Conservation (phyloP, 805 yeast species). For the Debaryomyces tyrocola region DNA sequence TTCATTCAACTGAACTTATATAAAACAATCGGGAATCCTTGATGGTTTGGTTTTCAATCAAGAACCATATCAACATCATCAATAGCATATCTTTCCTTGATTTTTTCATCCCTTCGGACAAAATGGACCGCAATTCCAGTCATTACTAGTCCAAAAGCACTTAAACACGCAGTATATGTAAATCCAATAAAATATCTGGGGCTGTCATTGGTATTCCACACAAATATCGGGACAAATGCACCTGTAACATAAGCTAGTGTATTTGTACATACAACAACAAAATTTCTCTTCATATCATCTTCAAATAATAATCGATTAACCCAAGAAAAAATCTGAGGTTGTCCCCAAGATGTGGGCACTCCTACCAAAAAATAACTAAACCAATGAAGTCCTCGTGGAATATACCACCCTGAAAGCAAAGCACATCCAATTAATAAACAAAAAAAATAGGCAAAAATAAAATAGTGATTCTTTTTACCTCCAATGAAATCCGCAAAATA, state of each 20-base stretch:
- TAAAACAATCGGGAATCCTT: no score
- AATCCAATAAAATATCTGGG: slow-evolving; percentile 36
- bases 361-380: slow-evolving; percentile 48
- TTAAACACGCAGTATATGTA: slow-evolving; percentile 31
- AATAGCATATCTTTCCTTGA: no score
- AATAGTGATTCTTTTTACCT: slow-evolving; percentile 34
- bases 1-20: no score
- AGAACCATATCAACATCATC: no score
- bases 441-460: slow-evolving; percentile 38
- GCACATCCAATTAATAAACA: slow-evolving; percentile 42
- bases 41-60: no score
- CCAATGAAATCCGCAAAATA: slow-evolving; percentile 32
- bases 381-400: slow-evolving; percentile 52
- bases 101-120: slow-evolving; percentile 25
- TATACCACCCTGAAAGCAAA: slow-evolving; percentile 47
- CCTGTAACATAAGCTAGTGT: slow-evolving; percentile 39
- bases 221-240: slow-evolving; percentile 40
- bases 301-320: slow-evolving; percentile 46
- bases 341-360: slow-evolving; percentile 51
- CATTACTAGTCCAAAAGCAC: slow-evolving; percentile 28
- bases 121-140: slow-evolving; percentile 26
- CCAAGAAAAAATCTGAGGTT: slow-evolving; percentile 59
- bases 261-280: slow-evolving; percentile 39
- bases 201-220: slow-evolving; percentile 36
- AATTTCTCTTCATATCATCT: slow-evolving; percentile 43